Evolutionary conservation across 495 filamentous ascomycete species (phyloP).

Genomic region (Recurvomyces mirabilis): DNA sequence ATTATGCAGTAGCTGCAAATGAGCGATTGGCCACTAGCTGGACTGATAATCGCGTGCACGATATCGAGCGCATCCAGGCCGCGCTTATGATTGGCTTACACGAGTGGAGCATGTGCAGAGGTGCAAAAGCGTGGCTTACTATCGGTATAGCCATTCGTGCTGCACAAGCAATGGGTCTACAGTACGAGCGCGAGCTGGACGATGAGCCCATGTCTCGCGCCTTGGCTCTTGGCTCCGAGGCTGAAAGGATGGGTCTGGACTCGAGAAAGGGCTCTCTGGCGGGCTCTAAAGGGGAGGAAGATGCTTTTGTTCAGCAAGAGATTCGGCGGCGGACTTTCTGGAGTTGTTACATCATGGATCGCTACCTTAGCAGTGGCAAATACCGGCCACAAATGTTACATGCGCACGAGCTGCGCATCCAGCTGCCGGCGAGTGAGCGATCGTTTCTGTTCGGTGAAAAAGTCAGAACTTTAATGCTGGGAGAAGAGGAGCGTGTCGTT

Average conservation of each 20-base stretch:
- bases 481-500: slow-evolving; percentile 21
- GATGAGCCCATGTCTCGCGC: slow-evolving; percentile 36
- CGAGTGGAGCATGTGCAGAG: slow-evolving; percentile 73
- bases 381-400: slow-evolving; percentile 59
- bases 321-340: slow-evolving; percentile 74
- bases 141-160: slow-evolving; percentile 66
- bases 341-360: slow-evolving; percentile 74
- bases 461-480: slow-evolving; percentile 34
- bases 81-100: slow-evolving; percentile 74
- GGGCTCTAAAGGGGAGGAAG: slow-evolving; percentile 27
- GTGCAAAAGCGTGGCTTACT: slow-evolving; percentile 56
- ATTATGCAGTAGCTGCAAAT: slow-evolving; percentile 58
- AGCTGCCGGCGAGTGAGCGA: slow-evolving; percentile 55
- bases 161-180: slow-evolving; percentile 59
- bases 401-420: slow-evolving; percentile 54
- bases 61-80: slow-evolving; percentile 63
- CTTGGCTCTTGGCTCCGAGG: slow-evolving; percentile 34
- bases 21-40: slow-evolving; percentile 40
- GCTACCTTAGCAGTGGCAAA: slow-evolving; percentile 65
- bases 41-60: slow-evolving; percentile 34
- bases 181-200: slow-evolving; percentile 49
- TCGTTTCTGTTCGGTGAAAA: slow-evolving; percentile 58
- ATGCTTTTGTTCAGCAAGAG: slow-evolving; percentile 59
- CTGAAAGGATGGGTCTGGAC: slow-evolving; percentile 25
- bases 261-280: slow-evolving; percentile 1